Conservation (phyloP, 164 flowering plant species). For the Magnolia changhungtana region DNA sequence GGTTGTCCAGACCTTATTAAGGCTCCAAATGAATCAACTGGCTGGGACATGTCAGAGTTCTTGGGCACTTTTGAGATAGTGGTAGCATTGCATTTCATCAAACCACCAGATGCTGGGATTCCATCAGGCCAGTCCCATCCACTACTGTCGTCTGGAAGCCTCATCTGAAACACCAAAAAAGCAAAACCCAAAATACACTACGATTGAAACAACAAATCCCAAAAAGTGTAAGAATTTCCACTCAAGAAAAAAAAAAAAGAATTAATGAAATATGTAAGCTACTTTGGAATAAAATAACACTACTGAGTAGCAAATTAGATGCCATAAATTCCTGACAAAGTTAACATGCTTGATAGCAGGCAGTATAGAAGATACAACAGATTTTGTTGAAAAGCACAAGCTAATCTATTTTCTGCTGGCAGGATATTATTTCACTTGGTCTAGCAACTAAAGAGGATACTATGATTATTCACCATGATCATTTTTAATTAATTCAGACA, state of each 20-base stretch:
- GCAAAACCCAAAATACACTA: conserved; percentile 43
- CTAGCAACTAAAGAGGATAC: background rate
- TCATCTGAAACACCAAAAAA: conserved; percentile 69
- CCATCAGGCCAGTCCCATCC: conserved; percentile 81
- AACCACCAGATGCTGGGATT: conserved; percentile 36
- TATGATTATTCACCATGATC: background rate
- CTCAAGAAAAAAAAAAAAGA: conserved; percentile 22
- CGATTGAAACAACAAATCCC: conserved; percentile 39
- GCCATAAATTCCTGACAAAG: background rate
- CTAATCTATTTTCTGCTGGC: background rate
- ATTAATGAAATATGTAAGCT: conserved; percentile 5
- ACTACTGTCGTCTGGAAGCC: conserved; percentile 55
- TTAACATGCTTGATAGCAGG: background rate
- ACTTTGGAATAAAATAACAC: background rate
- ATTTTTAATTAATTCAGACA: background rate
- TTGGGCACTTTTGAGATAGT: conserved; percentile 18
- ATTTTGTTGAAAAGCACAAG: too few species aligned
- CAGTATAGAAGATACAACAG: background rate
- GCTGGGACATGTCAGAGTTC: conserved; percentile 24
- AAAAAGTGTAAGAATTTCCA: conserved; percentile 34
- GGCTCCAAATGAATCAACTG: conserved; percentile 28
- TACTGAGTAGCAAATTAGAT: background rate
- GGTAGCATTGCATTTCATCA: conserved; percentile 24
- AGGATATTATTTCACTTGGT: background rate
- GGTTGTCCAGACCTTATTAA: conserved; percentile 23